Evolutionary conservation across 2,329 filamentous ascomycete species (phyloP), one percentile per base, ranked within the genome.

Genomic region (Fusarium secorum): DNA sequence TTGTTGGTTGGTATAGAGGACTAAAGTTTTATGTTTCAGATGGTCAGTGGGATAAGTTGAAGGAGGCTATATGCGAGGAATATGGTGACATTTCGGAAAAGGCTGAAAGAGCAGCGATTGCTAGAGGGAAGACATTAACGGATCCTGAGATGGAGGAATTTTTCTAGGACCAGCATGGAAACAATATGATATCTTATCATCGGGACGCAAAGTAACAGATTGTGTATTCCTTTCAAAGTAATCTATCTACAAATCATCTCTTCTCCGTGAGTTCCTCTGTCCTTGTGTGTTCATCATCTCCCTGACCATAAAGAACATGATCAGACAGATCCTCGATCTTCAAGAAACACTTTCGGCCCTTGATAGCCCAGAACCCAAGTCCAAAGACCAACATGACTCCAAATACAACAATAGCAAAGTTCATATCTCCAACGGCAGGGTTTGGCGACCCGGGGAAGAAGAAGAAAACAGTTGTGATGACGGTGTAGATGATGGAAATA

Each of bases 391-490:
- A 60, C 84, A 87, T 85, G 10, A 87, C 79, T 1, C 84, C 86
- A 71, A 88, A 88, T 0, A 87, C 85, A 1, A 82, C 85, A 71
- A 88, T 87, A 4, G 86, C 86, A 68, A 83, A 88, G 72, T 88
- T 88, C 86, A 88, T 88, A 66, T 88, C 84, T 9, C 77, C 78
- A 0, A 79, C 65, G 0, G 79, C 70, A 1, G 86, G 86, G 56
- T 81, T 81, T 0, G 85, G 86, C 1, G 64, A 66, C 1, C 77
- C 77, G 0, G 85, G 85, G 69, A 87, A 87, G 70, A 88, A 85
- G 80, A 87, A 87, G 73, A 87, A 87, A 17, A 88, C 79, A 1
- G 85, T 85, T 0, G 85, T 87, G 58, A 87, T 77, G 62, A 75
- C 72, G 64, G 85, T 87, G 74, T 87, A 88, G 17, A 85, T 73